These are phyloP conservation scores for Oryza officinalis DNA, from an alignment of 176 grass and related monocot genomes.

Conservation along the genomic window DNA sequence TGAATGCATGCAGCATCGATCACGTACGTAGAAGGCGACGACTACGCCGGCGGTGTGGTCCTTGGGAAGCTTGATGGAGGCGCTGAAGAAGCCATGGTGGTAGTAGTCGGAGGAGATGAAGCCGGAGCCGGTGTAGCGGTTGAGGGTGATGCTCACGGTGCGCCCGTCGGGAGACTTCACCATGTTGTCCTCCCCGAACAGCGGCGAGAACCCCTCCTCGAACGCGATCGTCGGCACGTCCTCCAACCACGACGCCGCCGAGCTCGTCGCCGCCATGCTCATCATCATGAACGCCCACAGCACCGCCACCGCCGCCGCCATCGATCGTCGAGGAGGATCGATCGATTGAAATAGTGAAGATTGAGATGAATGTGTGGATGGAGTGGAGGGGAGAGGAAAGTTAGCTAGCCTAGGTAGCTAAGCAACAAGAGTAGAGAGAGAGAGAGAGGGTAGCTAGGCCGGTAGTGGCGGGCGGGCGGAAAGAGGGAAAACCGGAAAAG, in stretches of 20 bases:
- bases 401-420: neutral
- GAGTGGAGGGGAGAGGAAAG: neutral
- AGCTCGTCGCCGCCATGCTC: neutral
- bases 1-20: too few relatives aligned
- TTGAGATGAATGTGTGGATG: neutral
- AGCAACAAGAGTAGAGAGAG: neutral
- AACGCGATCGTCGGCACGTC: conserved; percentile 39
- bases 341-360: neutral
- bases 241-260: conserved; percentile 1
- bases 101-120: conserved; percentile 76
- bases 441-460: too few relatives aligned
- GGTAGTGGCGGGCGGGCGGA: neutral
- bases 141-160: conserved; percentile 49
- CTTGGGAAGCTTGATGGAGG: conserved; percentile 61
- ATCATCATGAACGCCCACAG: neutral
- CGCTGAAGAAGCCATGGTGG: conserved; percentile 80
- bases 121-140: conserved; percentile 65
- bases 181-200: conserved; percentile 72
- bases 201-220: conserved; percentile 60
- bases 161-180: conserved; percentile 42
- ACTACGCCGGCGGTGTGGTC: conserved; percentile 81
- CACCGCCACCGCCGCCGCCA: neutral
- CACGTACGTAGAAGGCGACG: conserved; percentile 73
- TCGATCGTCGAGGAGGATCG: neutral
- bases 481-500: too few relatives aligned